Evolutionary conservation across 306 rosid species (phyloP).

Genomic region (Cicer judaicum): DNA sequence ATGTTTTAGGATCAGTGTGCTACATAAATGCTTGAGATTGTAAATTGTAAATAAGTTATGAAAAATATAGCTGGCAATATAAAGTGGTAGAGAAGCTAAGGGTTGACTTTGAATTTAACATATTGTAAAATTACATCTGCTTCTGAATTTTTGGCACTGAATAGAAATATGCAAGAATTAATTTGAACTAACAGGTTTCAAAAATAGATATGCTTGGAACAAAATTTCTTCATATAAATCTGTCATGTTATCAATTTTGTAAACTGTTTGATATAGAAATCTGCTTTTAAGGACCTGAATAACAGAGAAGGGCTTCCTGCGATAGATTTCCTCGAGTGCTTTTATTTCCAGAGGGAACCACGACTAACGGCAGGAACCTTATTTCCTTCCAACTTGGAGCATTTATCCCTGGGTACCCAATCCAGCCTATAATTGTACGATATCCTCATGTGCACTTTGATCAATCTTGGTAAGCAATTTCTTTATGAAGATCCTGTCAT

Average conservation of each 20-base stretch:
- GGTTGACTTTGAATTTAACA: conserved; percentile 19
- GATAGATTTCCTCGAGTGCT: conserved; percentile 87
- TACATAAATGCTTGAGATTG: conserved; percentile 13
- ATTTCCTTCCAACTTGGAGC: conserved; percentile 98
- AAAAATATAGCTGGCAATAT: conserved; percentile 26
- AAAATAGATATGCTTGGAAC: conserved; percentile 31
- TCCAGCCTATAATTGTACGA: conserved; percentile 89
- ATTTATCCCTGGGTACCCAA: conserved; percentile 80
- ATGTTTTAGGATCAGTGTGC: conserved; percentile 26
- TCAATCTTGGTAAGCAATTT: conserved; percentile 84
- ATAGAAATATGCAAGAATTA: conserved; percentile 32
- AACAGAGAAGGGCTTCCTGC: conserved; percentile 93
- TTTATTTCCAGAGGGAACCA: conserved; percentile 98
- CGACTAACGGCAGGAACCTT: conserved; percentile 85
- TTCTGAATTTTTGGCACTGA: conserved; percentile 27
- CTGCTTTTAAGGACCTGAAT: conserved; percentile 93
- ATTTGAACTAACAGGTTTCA: conserved; percentile 14
- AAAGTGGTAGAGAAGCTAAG: conserved; percentile 20
- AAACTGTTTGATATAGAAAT: conserved; percentile 95
- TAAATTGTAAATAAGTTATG: conserved; percentile 33
- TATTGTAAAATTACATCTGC: conserved; percentile 16
- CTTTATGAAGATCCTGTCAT: conserved; percentile 37
- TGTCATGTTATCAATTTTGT: conserved; percentile 59
- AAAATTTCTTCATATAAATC: conserved; percentile 35
- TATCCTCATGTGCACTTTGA: conserved; percentile 98